Evolutionary conservation across 306 rosid species (phyloP).

Genomic region (Rosa persica): DNA sequence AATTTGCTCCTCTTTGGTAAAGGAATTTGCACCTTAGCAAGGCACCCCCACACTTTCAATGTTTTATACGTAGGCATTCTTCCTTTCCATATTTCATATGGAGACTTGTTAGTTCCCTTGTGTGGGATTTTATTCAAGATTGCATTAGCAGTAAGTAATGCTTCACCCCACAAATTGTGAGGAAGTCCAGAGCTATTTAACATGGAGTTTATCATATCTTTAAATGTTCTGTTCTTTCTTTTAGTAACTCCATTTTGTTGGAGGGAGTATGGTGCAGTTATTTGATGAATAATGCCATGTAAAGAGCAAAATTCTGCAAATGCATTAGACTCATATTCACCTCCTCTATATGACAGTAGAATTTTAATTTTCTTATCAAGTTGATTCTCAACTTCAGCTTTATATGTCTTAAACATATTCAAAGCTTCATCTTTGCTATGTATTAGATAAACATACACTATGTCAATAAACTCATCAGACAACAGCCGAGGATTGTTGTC

Average conservation of each 20-base stretch:
- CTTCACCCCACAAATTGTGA: background rate
- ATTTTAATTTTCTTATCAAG: background rate
- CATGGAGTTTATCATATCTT: background rate
- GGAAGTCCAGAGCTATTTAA: background rate
- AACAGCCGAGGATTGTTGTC: too few relatives aligned
- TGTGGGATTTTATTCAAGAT: background rate
- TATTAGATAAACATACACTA: background rate
- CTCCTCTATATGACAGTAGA: background rate
- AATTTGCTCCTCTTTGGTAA: background rate
- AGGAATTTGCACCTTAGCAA: background rate
- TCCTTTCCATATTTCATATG: background rate
- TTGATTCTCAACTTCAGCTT: conserved; percentile 1
- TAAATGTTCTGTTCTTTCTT: background rate
- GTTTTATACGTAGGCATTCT: background rate
- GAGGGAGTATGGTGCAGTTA: background rate
- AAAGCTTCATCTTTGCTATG: conserved; percentile 2
- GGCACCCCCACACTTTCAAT: background rate
- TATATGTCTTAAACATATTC: conserved; percentile 1
- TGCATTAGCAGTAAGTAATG: background rate
- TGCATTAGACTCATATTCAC: background rate
- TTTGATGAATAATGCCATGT: background rate
- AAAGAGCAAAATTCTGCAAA: background rate
- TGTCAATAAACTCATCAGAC: too few relatives aligned
- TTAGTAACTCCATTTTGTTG: background rate
- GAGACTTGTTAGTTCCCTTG: background rate